Conservation (phyloP, 305 asterid genomes). For the Solanum hybrid region DNA sequence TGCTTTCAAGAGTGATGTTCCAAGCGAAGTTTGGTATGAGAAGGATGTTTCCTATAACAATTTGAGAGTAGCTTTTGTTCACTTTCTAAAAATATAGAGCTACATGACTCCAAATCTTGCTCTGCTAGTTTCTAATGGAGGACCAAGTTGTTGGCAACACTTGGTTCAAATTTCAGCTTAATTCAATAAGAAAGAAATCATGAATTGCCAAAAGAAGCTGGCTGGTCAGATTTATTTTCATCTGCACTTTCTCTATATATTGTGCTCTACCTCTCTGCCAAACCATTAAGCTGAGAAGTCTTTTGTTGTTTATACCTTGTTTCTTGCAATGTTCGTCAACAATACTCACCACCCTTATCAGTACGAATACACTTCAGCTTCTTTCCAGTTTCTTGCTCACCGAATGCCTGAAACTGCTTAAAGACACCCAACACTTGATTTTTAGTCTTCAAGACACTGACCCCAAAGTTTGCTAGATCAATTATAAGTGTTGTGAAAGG, state of each 20-base stretch:
- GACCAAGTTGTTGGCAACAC: neutral
- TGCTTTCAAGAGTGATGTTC: neutral
- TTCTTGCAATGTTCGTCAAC: neutral
- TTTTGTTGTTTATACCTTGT: neutral
- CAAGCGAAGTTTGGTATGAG: neutral
- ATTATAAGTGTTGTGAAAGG: neutral
- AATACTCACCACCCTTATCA: neutral
- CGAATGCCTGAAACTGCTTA: neutral
- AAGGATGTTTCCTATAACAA: neutral
- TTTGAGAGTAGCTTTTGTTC: neutral
- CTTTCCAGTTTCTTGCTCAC: neutral
- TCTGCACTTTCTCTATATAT: neutral
- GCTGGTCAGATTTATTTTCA: neutral
- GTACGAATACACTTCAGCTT: neutral
- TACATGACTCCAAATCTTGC: neutral
- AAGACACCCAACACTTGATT: neutral
- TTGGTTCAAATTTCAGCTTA: neutral
- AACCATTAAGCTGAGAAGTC: neutral
- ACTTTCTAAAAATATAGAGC: neutral
- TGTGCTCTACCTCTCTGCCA: neutral
- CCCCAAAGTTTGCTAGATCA: neutral
- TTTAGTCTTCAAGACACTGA: neutral
- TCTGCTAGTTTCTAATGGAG: neutral
- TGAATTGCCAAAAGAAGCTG: neutral
- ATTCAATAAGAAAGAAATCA: neutral